Percentiles rank a stretch among this genome's conserved stretches.
Conservation (phyloP, 345 rosid genomes). For the Microcos paniculata region DNA sequence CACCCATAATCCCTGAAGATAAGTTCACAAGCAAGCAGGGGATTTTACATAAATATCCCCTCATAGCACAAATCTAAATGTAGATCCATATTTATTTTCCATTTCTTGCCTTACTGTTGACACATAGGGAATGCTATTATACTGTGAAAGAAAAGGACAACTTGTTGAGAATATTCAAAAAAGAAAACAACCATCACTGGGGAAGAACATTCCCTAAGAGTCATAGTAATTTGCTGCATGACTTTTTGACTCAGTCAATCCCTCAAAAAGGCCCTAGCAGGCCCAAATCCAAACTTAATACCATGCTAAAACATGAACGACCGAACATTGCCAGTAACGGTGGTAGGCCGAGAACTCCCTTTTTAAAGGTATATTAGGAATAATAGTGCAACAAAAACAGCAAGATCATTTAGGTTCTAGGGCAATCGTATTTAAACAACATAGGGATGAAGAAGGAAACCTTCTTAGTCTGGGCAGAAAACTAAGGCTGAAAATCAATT, state of each 20-base stretch:
- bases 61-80: not conserved
- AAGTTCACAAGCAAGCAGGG: slow-evolving; percentile 13
- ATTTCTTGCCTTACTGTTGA: slow-evolving; percentile 3
- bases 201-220: not conserved
- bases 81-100: not conserved
- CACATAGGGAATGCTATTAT: not conserved
- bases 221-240: not conserved
- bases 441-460: not conserved
- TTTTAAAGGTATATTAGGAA: not conserved
- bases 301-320: not conserved
- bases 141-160: not conserved
- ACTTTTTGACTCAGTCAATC: not conserved
- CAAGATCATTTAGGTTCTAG: not conserved
- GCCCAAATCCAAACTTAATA: not conserved
- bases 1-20: slow-evolving; percentile 74
- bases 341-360: not conserved
- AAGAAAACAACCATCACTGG: not conserved
- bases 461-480: not conserved
- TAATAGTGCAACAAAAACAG: not conserved
- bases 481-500: not conserved
- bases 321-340: not conserved
- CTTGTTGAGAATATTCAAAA: not conserved
- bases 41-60: not conserved
- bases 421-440: not conserved
- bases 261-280: not conserved